Base-by-base conservation (phyloP, 306 rosid genomes). In the Hippophae tibetana region DNA sequence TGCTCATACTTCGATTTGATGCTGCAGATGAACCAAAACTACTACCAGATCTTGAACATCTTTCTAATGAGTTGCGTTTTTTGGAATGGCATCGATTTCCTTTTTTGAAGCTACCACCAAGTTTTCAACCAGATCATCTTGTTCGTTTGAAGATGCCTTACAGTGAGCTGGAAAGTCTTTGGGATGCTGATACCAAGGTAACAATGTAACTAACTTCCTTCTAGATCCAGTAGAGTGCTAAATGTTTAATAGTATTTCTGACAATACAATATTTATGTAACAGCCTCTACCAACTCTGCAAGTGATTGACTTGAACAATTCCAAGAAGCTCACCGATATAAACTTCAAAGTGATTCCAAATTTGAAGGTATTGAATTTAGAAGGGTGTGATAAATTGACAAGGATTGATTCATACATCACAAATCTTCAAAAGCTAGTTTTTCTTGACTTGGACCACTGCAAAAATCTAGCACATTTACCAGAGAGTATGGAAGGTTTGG, bases 41-140 rank as follows among this genome's bases (percentile, higher is more conserved):
- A 43, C 3, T 10, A 13, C n/a, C 58, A 26, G 52, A 7, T 38
- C 53, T 47, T 56, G 46, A 47, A 10, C 46, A 40, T 65, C 56
- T 65, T 46, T 58, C 62, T 8, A 31, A 56, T 45, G 49, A 40
- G 10, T 47, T 65, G 5, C 38, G 47, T 11, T 53, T 54, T 27
- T 62, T 65, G 6, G n/a, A 43, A 13, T 67, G 71, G 71, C 5
- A 42, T 2, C 9, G 38, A 7, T 67, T 3, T 62, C 57, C 66
- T 8, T 62, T 13, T 9, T n/a, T 27, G 42, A 13, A 25, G 5
- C 43, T 43, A 6, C 58, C 58, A 3, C 23, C 27, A 5, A 3
- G 13, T 43, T 54, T 63, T 11, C 6, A 53, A 9, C 59, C 68
- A 43, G 23, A 63, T 7, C 6, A 12, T 7, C 49, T 52, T 5